Conservation (phyloP, 1,139 yeast species). For the Yamadazyma triangularis region DNA sequence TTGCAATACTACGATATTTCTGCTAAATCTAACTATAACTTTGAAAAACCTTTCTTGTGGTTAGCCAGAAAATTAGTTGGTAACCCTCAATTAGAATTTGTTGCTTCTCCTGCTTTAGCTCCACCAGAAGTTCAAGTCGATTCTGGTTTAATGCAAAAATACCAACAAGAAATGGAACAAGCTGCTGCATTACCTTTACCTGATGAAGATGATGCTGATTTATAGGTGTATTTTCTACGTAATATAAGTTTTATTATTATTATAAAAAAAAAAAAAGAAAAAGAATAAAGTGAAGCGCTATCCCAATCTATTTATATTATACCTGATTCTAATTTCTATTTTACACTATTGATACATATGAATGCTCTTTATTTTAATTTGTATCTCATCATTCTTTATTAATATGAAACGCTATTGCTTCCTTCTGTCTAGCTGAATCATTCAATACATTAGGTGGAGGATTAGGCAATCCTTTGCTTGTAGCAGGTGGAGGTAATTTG, state of each 20-base stretch:
- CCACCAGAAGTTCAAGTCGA: conserved; percentile 99
- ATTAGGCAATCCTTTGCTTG: conserved; percentile 23
- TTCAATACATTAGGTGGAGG: conserved; percentile 34
- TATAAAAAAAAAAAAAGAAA: no score
- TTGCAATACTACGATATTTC: conserved; percentile 99
- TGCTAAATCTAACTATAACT: conserved; percentile 99
- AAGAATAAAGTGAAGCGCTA: no score
- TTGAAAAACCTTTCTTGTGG: conserved; percentile 99
- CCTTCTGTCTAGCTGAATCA: conserved; percentile 7
- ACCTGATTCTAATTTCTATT: no score
- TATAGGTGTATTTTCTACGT: conserved; percentile 43
- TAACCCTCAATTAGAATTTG: conserved; percentile 96
- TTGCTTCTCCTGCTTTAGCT: conserved; percentile 98
- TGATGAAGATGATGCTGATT: conserved; percentile 99
- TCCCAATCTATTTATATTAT: no score
- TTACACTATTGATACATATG: background rate
- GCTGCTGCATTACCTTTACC: conserved; percentile 99
- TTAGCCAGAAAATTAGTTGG: conserved; percentile 99
- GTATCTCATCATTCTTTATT: background rate
- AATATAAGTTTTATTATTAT: no score
- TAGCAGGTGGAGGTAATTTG: conserved; percentile 33
- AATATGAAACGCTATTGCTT: conserved; percentile 2
- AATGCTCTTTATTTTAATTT: no score
- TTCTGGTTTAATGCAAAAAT: conserved; percentile 92
- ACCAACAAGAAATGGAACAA: conserved; percentile 99